Conservation (phyloP, 148 eudicot genomes). For the Linanthus parryae region DNA sequence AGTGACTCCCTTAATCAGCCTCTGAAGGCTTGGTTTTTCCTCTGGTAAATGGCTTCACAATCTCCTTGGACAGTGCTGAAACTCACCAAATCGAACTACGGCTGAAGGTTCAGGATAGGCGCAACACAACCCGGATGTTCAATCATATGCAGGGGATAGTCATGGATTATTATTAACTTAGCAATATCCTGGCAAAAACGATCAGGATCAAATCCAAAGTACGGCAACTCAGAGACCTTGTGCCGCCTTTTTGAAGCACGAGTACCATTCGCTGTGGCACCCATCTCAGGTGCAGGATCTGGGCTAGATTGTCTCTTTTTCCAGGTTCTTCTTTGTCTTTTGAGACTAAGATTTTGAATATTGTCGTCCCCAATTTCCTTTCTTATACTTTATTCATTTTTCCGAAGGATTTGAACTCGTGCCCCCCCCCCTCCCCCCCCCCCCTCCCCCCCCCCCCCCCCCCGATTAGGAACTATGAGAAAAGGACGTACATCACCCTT, state of each 20-base stretch:
- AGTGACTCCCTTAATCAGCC: conserved; percentile 5
- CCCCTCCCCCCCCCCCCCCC: too few relatives aligned
- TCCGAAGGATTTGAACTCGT: too few relatives aligned
- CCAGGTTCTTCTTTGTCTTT: too few relatives aligned
- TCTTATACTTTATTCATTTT: too few relatives aligned
- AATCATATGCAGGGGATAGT: conserved; percentile 70
- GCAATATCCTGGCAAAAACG: conserved; percentile 62
- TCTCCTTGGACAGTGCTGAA: conserved; percentile 57
- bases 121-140: conserved; percentile 61
- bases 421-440: too few relatives aligned
- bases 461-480: too few relatives aligned
- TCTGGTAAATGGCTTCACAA: conserved; percentile 20
- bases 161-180: conserved; percentile 67
- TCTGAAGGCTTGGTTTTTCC: conserved; percentile 11
- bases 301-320: too few relatives aligned
- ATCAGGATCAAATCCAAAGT: conserved; percentile 57
- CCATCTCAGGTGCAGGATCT: conserved; percentile 25
- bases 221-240: conserved; percentile 28
- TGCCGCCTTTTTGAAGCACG: conserved; percentile 25
- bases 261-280: too few relatives aligned
- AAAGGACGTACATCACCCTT: too few relatives aligned
- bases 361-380: too few relatives aligned
- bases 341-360: too few relatives aligned
- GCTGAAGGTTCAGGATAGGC: conserved; percentile 54
- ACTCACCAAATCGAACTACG: conserved; percentile 58